Base-by-base conservation (phyloP, 2,329 filamentous ascomycete species). In the Fonsecaea nubica region DNA sequence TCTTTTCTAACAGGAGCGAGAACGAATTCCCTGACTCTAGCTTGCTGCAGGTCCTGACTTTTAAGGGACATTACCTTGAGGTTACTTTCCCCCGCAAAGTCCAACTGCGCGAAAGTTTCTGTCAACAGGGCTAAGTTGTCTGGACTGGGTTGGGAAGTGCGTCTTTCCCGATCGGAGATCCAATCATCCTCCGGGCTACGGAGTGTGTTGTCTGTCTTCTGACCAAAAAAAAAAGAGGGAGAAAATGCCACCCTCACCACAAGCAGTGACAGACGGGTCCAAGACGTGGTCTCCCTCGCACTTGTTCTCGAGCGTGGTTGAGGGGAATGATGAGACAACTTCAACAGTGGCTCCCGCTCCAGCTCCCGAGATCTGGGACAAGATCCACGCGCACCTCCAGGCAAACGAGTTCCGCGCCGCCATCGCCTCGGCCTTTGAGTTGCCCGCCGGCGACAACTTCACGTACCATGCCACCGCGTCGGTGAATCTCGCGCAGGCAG, bases 381-480 rank as follows among this genome's bases (percentile, higher is more conserved):
- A 73, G 53, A 75, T 76, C n/a, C 73, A 66, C 38, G 35, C 75
- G 8, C 76, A 77, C 8, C 76, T 75, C 10, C 65, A 79, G 62
- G 71, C 78, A 60, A 78, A 82, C 71, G 78, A 82, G 63, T 79
- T 86, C 59, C 76, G 77, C 36, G 76, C 78, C 58, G 81, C 82
- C 69, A 80, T 86, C 68, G 75, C 79, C 62, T 75, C 78, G 52
- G 77, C 82, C 3, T 86, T 86, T 73, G 76, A 77, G 10, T 79
- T 86, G 3, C 76, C 78, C 4, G 65, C 72, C 0, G 73, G 76
- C 36, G 83, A 85, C 71, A 76, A 75, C 60, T 86, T 85, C 69
- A 77, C 80, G 25, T 86, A 86, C 70, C 79, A 80, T 65, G 84
- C 84, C 13, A 79, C 79, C 12, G 82, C 82, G 5, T 80, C 80